Conservation (phyloP, 1,139 yeast genomes). For the Nadsonia starkeyi-henricii region DNA sequence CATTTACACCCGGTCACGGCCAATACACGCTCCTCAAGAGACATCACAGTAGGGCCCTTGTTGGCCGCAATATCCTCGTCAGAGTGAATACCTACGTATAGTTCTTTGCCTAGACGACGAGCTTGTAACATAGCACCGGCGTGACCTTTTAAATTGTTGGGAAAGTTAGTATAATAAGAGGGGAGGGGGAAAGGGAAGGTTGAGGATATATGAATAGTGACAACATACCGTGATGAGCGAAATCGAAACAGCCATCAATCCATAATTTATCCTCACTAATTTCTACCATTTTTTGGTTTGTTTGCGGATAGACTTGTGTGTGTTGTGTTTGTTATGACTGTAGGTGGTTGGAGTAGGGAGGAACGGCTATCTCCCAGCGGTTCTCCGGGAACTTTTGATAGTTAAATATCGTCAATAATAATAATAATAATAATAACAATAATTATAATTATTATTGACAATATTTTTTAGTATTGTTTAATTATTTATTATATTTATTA, state of each 20-base stretch:
- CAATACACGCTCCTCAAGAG: constrained; percentile 54
- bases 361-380: too few species aligned
- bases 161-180: not conserved
- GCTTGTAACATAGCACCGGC: constrained; percentile 96
- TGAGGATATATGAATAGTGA: constrained; percentile 8
- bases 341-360: too few species aligned
- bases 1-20: constrained; percentile 89
- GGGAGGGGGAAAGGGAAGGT: constrained; percentile 3
- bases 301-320: not conserved
- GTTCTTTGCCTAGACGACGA: constrained; percentile 56
- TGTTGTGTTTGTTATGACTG: too few species aligned
- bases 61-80: constrained; percentile 72
- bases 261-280: constrained; percentile 34
- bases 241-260: constrained; percentile 97
- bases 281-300: constrained; percentile 3
- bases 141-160: constrained; percentile 36
- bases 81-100: constrained; percentile 79
- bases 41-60: constrained; percentile 94
- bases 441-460: too few species aligned
- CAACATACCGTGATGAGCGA: constrained; percentile 73
- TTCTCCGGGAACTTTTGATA: too few species aligned
- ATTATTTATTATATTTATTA: too few species aligned
- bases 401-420: too few species aligned
- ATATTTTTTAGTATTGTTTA: too few species aligned
- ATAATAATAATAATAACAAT: too few species aligned